Conservation (phyloP, 2,329 filamentous ascomycete species). For the Epichloe gansuensis region DNA sequence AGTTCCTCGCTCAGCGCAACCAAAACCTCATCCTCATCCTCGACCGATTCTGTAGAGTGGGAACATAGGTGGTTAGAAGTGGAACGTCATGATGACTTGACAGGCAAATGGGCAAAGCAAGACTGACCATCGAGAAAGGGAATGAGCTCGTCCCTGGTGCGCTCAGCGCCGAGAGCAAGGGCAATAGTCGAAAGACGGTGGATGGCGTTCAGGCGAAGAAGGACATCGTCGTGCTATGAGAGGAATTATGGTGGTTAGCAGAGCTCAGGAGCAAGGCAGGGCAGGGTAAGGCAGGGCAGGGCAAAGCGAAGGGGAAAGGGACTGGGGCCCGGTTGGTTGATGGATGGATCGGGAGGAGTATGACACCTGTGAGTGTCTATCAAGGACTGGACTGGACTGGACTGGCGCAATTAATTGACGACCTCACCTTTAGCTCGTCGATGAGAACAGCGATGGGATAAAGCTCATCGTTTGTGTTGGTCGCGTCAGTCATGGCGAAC, state of each 20-base stretch:
- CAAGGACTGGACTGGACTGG: not conserved
- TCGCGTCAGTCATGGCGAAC: constrained; percentile 74
- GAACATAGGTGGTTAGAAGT: not conserved
- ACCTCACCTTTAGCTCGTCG: constrained; percentile 90
- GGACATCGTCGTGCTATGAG: constrained; percentile 86
- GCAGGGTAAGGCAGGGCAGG: not conserved
- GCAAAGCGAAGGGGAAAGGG: constrained; percentile 5
- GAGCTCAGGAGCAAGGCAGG: constrained; percentile 5
- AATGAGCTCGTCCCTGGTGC: constrained; percentile 96
- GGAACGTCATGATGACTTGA: constrained; percentile 7
- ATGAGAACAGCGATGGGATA: constrained; percentile 99
- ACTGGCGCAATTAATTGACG: constrained; percentile 1
- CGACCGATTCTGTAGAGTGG: constrained; percentile 68
- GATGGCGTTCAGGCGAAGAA: constrained; percentile 95
- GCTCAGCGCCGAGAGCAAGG: constrained; percentile 85
- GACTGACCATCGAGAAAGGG: constrained; percentile 93
- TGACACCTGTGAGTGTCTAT: not conserved
- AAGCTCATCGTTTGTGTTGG: constrained; percentile 91
- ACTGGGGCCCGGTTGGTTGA: constrained; percentile 1
- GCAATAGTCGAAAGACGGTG: constrained; percentile 97
- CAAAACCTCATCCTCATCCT: constrained; percentile 97
- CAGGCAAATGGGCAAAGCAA: constrained; percentile 5
- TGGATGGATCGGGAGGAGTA: constrained; percentile 6
- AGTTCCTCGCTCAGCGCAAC: constrained; percentile 96
- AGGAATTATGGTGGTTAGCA: constrained; percentile 14